Percentiles rank a stretch among this genome's conserved stretches.
Conservation (phyloP, 2,329 filamentous ascomycete species). For the Grosmannia penicillata region DNA sequence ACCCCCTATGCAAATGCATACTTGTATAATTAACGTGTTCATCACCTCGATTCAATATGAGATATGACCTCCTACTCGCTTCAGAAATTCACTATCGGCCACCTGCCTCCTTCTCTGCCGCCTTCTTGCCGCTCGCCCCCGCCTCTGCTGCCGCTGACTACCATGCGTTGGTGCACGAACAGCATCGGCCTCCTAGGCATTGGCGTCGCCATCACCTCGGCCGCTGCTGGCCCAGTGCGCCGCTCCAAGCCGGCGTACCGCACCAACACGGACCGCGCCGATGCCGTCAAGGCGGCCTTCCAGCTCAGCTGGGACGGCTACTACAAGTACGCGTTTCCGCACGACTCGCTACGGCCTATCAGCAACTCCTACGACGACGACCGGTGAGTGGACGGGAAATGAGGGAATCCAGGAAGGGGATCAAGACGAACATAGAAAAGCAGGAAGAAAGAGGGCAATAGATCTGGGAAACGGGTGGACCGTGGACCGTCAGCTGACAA, state of each 20-base stretch:
- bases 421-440: too few relatives aligned
- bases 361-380: conserved; percentile 52
- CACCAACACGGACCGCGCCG: conserved; percentile 28
- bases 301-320: conserved; percentile 60
- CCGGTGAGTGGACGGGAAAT: conserved; percentile 32
- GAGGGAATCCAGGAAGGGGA: background rate
- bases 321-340: conserved; percentile 57
- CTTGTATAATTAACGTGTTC: too few relatives aligned
- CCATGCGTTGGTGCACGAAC: background rate
- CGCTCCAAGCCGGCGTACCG: conserved; percentile 10
- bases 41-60: too few relatives aligned
- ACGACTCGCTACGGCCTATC: conserved; percentile 60
- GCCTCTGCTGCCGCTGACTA: too few relatives aligned
- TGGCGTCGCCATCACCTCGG: background rate
- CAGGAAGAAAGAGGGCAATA: too few relatives aligned
- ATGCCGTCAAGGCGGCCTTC: conserved; percentile 54
- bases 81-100: too few relatives aligned
- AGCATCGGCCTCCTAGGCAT: conserved; percentile 1
- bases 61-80: too few relatives aligned
- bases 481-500: background rate
- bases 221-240: background rate
- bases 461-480: background rate
- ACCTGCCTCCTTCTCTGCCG: too few relatives aligned
- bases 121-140: too few relatives aligned
- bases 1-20: too few relatives aligned